phyloP scores from a whole-genome alignment of 768 basidiomycete species.

The Tricholoma matsutake region DNA sequence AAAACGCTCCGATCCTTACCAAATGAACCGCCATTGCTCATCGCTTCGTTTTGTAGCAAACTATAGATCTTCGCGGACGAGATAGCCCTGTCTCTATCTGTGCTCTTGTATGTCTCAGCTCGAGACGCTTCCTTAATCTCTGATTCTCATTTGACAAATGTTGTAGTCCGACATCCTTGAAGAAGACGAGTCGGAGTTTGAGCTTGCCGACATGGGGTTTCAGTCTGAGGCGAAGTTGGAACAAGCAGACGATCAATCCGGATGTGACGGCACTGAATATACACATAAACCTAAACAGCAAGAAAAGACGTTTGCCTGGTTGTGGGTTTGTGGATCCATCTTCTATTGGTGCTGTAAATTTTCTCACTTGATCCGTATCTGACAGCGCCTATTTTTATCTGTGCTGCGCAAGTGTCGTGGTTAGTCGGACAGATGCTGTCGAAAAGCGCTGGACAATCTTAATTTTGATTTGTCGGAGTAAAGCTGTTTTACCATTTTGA shows the following conservation, averaged over 20 bases:
- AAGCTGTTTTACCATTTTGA: neutral
- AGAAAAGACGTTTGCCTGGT: neutral
- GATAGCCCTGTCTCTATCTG: neutral
- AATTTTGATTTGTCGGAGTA: neutral
- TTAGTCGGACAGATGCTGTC: neutral
- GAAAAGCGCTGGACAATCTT: neutral
- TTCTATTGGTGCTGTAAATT: neutral
- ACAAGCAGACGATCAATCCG: neutral
- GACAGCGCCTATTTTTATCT: neutral
- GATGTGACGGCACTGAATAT: neutral
- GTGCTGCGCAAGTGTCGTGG: neutral
- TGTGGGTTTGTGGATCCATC: neutral
- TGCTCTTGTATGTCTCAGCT: neutral
- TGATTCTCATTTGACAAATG: neutral
- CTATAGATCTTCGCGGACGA: neutral
- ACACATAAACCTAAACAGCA: neutral
- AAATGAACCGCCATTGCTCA: neutral
- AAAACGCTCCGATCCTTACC: neutral
- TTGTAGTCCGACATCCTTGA: neutral
- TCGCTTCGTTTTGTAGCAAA: neutral
- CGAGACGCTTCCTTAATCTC: neutral
- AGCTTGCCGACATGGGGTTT: neutral
- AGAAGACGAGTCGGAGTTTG: neutral
- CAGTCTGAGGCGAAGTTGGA: neutral
- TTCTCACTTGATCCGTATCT: neutral